A percentile compares a stretch with the other conserved stretches of the same genome.
Evolutionary conservation across 108 stramenopile genomes (phyloP).

Genomic region (Aurantiochytrium sp.): DNA sequence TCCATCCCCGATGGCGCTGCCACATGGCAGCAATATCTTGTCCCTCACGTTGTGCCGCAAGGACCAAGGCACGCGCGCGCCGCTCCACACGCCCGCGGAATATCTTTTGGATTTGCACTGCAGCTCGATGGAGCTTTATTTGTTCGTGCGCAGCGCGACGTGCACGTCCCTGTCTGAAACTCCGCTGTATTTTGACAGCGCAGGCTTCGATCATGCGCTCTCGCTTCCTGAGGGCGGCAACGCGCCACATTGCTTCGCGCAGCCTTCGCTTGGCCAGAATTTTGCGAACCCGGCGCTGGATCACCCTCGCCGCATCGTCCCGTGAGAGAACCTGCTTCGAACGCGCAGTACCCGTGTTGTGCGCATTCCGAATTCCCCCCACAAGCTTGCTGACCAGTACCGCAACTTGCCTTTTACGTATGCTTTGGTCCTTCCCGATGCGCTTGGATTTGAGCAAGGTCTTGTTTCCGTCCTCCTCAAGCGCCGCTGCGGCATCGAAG

Average conservation of each 20-base stretch:
- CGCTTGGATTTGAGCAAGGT: no score
- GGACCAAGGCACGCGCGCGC: background rate
- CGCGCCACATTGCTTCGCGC: background rate
- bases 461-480: background rate
- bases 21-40: background rate
- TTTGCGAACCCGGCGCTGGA: background rate
- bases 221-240: background rate
- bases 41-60: background rate
- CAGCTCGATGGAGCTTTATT: background rate
- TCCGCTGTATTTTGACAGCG: background rate
- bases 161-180: background rate
- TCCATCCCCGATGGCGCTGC: background rate
- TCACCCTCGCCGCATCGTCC: background rate
- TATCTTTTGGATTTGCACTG: background rate
- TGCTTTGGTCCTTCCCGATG: background rate
- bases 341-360: background rate
- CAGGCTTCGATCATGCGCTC: background rate
- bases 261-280: background rate
- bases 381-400: background rate
- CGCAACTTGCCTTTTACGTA: background rate
- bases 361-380: background rate
- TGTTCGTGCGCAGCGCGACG: no score
- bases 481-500: background rate
- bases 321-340: background rate
- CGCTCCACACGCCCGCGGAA: background rate